These are phyloP conservation scores for Microdochium paspali DNA, from an alignment of 2,329 filamentous ascomycete genomes.

Conservation along the genomic window DNA sequence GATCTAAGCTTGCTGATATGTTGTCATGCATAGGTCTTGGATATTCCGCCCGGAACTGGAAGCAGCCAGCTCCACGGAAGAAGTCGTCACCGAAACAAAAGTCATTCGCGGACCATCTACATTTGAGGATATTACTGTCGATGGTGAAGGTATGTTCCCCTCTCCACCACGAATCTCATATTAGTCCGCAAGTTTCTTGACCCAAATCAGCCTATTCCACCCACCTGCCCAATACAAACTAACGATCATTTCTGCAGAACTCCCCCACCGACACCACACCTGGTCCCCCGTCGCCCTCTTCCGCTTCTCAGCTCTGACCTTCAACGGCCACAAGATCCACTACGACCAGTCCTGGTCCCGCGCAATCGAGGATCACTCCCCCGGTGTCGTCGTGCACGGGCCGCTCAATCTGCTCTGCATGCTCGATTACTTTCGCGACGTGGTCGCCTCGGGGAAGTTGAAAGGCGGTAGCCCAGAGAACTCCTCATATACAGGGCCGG, in stretches of 20 bases:
- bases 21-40: slow-evolving; percentile 24
- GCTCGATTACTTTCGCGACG: slow-evolving; percentile 56
- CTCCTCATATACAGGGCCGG: too few species aligned
- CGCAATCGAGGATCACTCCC: slow-evolving; percentile 56
- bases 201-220: too few species aligned
- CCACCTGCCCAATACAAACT: neutral
- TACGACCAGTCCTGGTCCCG: slow-evolving; percentile 60
- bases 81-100: slow-evolving; percentile 7
- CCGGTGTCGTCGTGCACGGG: slow-evolving; percentile 67
- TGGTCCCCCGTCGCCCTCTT: slow-evolving; percentile 53
- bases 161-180: neutral
- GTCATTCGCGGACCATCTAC: slow-evolving; percentile 13
- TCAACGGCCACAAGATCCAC: slow-evolving; percentile 82
- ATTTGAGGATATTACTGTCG: slow-evolving; percentile 11
- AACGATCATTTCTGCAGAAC: slow-evolving; percentile 3
- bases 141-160: slow-evolving; percentile 7
- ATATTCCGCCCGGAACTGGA: slow-evolving; percentile 30
- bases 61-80: slow-evolving; percentile 3
- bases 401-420: slow-evolving; percentile 68
- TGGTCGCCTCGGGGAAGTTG: slow-evolving; percentile 25
- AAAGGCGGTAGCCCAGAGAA: too few species aligned
- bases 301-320: slow-evolving; percentile 74
- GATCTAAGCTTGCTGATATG: too few species aligned
- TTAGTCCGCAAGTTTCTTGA: too few species aligned
- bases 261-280: slow-evolving; percentile 19